Evolutionary conservation across 2,329 filamentous ascomycete genomes (phyloP).

Genomic region (Neoarthrinium moseri): DNA sequence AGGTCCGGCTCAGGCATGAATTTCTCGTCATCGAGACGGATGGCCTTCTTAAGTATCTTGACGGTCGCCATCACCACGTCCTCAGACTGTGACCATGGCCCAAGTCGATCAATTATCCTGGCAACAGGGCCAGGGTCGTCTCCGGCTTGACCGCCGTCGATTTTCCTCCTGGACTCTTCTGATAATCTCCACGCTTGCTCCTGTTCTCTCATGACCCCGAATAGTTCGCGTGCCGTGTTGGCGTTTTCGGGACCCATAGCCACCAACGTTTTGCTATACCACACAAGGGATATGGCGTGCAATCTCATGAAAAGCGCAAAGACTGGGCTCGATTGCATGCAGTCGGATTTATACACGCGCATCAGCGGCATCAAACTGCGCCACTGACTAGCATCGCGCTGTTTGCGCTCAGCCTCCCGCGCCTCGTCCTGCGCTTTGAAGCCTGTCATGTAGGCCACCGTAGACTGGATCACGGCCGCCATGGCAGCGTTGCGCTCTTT

Average conservation of each 20-base stretch:
- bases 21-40: constrained; percentile 18
- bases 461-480: constrained; percentile 27
- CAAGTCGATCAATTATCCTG: constrained; percentile 29
- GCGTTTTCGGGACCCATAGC: constrained; percentile 17
- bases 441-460: constrained; percentile 45
- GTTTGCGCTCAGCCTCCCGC: constrained; percentile 41
- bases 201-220: constrained; percentile 23
- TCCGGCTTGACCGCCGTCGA: constrained; percentile 22
- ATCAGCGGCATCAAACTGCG: constrained; percentile 24
- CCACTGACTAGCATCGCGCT: constrained; percentile 33
- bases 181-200: constrained; percentile 26
- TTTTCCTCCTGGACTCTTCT: constrained; percentile 19
- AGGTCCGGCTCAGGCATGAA: constrained; percentile 28
- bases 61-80: constrained; percentile 25
- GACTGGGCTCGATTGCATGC: constrained; percentile 17
- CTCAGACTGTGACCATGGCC: constrained; percentile 28
- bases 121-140: constrained; percentile 26
- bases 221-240: constrained; percentile 17
- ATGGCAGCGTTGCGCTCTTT: constrained; percentile 25
- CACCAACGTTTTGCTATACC: constrained; percentile 22
- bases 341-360: constrained; percentile 22
- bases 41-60: constrained; percentile 24
- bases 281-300: constrained; percentile 25
- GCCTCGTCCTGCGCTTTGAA: constrained; percentile 49
- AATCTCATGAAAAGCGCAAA: constrained; percentile 26